A percentile compares a stretch with the other conserved stretches of the same genome.
Conservation (phyloP, 139 green algal genomes). For the Gonium pectorale region DNA sequence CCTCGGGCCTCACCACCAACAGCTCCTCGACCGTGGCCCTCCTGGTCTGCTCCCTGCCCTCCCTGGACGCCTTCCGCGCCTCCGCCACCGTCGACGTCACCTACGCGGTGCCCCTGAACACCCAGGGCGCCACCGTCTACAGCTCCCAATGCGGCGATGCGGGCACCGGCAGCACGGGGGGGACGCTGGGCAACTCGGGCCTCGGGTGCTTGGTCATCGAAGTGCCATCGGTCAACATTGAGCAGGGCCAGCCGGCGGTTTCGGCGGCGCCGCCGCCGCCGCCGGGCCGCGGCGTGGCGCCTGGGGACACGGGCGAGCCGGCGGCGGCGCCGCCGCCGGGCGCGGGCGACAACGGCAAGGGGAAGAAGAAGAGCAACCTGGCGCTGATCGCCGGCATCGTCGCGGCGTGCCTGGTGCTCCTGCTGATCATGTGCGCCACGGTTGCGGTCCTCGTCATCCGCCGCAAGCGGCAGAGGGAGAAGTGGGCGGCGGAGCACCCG, state of each 20-base stretch:
- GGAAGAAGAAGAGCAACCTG: neutral
- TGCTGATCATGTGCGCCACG: neutral
- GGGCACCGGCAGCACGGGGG: no score
- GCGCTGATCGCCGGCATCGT: neutral
- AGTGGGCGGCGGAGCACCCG: neutral
- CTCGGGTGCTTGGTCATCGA: no score
- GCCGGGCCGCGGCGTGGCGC: no score
- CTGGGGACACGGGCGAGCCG: no score
- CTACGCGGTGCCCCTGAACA: slow-evolving; percentile 27
- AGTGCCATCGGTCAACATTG: no score
- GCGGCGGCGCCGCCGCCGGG: neutral
- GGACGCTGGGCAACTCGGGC: no score
- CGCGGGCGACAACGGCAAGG: neutral
- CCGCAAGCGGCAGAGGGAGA: neutral
- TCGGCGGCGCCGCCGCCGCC: slow-evolving; percentile 5
- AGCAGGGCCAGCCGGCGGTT: no score
- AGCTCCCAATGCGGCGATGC: neutral
- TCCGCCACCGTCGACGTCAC: neutral
- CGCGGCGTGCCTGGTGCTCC: neutral
- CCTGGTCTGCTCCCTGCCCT: neutral
- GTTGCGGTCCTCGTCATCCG: neutral
- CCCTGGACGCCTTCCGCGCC: neutral
- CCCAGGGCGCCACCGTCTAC: neutral
- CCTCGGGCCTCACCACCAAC: no score
- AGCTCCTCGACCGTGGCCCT: neutral